A percentile compares a stretch with the other conserved stretches of the same genome.
Evolutionary conservation across 306 rosid species (phyloP).

Genomic region (Gynostemma pentaphyllum): DNA sequence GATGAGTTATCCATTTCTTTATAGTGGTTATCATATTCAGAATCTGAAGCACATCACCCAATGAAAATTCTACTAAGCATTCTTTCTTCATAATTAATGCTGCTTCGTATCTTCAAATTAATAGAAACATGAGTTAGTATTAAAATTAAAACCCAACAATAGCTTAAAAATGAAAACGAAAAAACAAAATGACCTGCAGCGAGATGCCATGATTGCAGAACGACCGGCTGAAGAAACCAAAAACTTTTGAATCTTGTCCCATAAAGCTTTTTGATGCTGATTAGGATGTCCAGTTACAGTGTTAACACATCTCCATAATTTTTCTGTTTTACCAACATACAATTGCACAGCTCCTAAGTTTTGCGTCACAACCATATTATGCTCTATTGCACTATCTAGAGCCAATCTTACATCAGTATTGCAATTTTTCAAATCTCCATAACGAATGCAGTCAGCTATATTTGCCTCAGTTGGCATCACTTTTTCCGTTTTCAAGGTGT

Average conservation of each 20-base stretch:
- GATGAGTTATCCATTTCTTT: slow-evolving; percentile 66
- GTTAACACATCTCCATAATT: slow-evolving; percentile 64
- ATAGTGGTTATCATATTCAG: slow-evolving; percentile 37
- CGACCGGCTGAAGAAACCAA: slow-evolving; percentile 47
- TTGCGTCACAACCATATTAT: slow-evolving; percentile 36
- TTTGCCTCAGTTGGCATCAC: slow-evolving; percentile 59
- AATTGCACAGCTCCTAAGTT: slow-evolving; percentile 37
- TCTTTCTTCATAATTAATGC: slow-evolving; percentile 32
- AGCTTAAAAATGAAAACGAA: background rate
- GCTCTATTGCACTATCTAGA: slow-evolving; percentile 49
- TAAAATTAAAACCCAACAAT: background rate
- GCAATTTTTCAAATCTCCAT: slow-evolving; percentile 49
- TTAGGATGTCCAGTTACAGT: slow-evolving; percentile 29
- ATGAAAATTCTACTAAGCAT: slow-evolving; percentile 43
- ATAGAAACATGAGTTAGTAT: background rate
- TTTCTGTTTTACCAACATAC: slow-evolving; percentile 42
- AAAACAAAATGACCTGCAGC: slow-evolving; percentile 46
- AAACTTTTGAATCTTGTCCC: slow-evolving; percentile 44
- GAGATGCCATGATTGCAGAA: slow-evolving; percentile 40
- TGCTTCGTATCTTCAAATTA: slow-evolving; percentile 58
- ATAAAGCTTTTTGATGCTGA: slow-evolving; percentile 31
- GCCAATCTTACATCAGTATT: slow-evolving; percentile 51
- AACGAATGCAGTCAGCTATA: slow-evolving; percentile 52
- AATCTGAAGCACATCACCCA: slow-evolving; percentile 58
- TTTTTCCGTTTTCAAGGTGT: slow-evolving; percentile 50